Percentiles rank a stretch among this genome's conserved stretches.
Conservation (phyloP, 2,329 filamentous ascomycete species). For the Dothistroma pini region DNA sequence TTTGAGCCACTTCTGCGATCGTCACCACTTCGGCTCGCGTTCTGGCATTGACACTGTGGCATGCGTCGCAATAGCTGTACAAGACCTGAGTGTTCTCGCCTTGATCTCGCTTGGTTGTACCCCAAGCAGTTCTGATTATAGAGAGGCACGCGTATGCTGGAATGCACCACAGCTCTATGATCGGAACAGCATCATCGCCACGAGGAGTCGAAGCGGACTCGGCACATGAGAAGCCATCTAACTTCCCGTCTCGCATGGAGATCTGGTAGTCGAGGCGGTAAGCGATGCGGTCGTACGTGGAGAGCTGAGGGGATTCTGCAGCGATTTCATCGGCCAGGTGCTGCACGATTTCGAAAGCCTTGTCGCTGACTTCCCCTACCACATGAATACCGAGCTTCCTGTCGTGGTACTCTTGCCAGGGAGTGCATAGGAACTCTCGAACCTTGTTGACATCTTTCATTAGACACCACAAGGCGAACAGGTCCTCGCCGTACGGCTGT, state of each 20-base stretch:
- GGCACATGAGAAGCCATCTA: neutral
- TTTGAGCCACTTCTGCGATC: too few species aligned
- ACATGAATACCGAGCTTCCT: neutral
- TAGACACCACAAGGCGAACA: conserved; percentile 9
- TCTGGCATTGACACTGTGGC: too few species aligned
- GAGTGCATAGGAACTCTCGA: neutral
- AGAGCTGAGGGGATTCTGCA: neutral
- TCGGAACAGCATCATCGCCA: neutral
- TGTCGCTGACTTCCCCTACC: neutral
- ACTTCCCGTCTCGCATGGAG: neutral
- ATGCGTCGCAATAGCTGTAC: too few species aligned
- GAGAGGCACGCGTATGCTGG: neutral
- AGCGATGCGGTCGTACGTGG: neutral
- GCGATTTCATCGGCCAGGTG: neutral
- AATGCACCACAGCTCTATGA: neutral
- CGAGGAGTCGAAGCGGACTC: neutral
- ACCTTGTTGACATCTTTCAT: conserved; percentile 6
- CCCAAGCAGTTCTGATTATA: too few species aligned
- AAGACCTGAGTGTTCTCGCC: too few species aligned
- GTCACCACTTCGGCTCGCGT: too few species aligned
- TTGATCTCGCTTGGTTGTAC: too few species aligned
- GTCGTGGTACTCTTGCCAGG: conserved; percentile 2
- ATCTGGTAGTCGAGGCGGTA: neutral
- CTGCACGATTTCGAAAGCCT: neutral
- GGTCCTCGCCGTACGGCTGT: neutral